A percentile compares a stretch with the other conserved stretches of the same genome.
phyloP scores from a whole-genome alignment of 1,284 basidiomycete species.

The Rugosomyces carneus region DNA sequence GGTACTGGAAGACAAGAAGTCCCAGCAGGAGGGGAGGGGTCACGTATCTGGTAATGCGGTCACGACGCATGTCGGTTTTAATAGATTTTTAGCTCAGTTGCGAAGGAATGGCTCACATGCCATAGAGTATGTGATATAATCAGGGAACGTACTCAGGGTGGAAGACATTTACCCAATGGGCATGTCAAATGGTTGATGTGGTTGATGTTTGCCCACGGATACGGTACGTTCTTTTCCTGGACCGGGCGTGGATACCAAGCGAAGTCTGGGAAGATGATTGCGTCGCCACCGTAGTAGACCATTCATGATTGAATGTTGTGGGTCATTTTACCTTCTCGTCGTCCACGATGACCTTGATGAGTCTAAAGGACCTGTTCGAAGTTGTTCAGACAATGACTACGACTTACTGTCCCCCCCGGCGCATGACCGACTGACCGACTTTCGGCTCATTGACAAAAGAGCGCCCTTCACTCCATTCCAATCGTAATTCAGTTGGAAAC shows the following conservation, averaged over 20 bases:
- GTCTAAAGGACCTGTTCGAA: no score
- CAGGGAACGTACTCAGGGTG: slow-evolving; percentile 9
- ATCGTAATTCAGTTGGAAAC: no score
- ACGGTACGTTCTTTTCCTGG: neutral
- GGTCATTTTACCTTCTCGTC: no score
- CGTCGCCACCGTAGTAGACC: neutral
- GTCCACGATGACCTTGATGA: no score
- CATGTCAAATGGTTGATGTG: slow-evolving; percentile 7
- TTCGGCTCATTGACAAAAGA: no score
- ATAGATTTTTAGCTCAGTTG: slow-evolving; percentile 1
- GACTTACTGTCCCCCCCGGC: no score
- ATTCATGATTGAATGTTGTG: neutral
- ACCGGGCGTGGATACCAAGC: neutral
- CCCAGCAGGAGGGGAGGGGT: neutral
- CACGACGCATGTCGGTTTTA: neutral
- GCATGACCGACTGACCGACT: no score
- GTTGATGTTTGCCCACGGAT: neutral
- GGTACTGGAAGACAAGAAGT: neutral
- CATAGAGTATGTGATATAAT: slow-evolving; percentile 14
- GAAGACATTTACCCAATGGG: neutral
- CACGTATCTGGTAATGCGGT: neutral
- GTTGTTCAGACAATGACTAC: no score
- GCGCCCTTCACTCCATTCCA: no score
- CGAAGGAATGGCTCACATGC: slow-evolving; percentile 7
- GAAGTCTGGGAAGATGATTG: neutral